Evolutionary conservation across 495 filamentous ascomycete genomes (phyloP).

Genomic region (Penicillium alfredii): DNA sequence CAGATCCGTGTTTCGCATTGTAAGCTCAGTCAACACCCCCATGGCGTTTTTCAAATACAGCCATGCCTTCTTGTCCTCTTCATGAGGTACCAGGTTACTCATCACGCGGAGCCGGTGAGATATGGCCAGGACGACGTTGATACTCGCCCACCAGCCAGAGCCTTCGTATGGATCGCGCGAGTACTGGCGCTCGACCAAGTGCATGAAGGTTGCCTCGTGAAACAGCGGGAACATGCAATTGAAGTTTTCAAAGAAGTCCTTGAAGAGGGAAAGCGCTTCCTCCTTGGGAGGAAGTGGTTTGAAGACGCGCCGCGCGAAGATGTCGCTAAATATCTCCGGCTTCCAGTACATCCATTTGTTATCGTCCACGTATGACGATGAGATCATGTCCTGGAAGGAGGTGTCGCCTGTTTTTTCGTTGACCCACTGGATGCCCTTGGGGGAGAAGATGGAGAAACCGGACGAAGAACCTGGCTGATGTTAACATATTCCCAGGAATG

Average conservation of each 20-base stretch:
- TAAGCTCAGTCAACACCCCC: conserved; percentile 83
- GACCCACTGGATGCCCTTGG: conserved; percentile 97
- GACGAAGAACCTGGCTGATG: conserved; percentile 74
- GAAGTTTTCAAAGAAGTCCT: conserved; percentile 96
- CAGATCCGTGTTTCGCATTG: conserved; percentile 92
- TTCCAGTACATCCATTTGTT: conserved; percentile 97
- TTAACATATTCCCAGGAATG: conserved; percentile 15
- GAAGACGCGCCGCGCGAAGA: conserved; percentile 85
- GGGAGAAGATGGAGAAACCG: conserved; percentile 96
- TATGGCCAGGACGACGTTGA: conserved; percentile 91
- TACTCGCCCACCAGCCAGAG: conserved; percentile 96
- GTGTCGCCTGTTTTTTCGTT: conserved; percentile 94
- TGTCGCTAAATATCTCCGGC: conserved; percentile 85
- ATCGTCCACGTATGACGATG: conserved; percentile 71
- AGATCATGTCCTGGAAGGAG: conserved; percentile 95
- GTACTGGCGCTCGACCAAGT: conserved; percentile 88
- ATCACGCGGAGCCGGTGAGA: conserved; percentile 89
- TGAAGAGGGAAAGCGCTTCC: conserved; percentile 74
- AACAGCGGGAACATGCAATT: conserved; percentile 98
- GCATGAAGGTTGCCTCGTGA: conserved; percentile 97
- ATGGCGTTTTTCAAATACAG: conserved; percentile 94
- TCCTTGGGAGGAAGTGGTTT: conserved; percentile 72
- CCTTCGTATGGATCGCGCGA: conserved; percentile 89
- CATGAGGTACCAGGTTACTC: conserved; percentile 82
- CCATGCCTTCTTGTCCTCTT: conserved; percentile 93